phyloP scores from a whole-genome alignment of 495 filamentous ascomycete genomes.

The Aspergillus biplanus region DNA sequence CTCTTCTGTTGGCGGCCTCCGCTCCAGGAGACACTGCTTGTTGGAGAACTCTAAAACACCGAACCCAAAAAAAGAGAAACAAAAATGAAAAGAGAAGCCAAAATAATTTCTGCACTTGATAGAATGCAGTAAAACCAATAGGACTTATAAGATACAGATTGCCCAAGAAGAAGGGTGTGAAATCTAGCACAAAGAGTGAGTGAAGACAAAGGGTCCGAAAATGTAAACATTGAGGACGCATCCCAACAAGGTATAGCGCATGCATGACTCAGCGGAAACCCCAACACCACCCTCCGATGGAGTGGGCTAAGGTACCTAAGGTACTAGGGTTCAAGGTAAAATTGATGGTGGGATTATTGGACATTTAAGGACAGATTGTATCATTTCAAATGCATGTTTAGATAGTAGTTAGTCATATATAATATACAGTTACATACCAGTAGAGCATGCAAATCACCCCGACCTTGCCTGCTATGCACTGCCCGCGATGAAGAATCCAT shows the following conservation, averaged over 20 bases:
- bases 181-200: neutral
- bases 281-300: neutral
- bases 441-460: conserved; percentile 30
- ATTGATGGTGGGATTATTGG: neutral
- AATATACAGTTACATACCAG: conserved; percentile 31
- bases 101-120: conserved; percentile 16
- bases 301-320: too few species aligned
- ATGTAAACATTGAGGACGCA: conserved; percentile 37
- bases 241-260: conserved; percentile 7
- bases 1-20: neutral
- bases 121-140: conserved; percentile 19
- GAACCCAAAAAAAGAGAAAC: conserved; percentile 3
- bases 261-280: conserved; percentile 9
- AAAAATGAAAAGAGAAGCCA: conserved; percentile 1
- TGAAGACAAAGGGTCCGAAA: conserved; percentile 7
- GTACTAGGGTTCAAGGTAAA: too few species aligned
- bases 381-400: conserved; percentile 34
- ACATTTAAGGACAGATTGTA: neutral
- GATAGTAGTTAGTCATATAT: conserved; percentile 36
- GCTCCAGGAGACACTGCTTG: too few species aligned
- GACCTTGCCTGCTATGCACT: conserved; percentile 42
- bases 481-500: conserved; percentile 30
- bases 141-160: conserved; percentile 22
- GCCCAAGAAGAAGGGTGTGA: neutral
- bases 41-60: neutral